phyloP scores from a whole-genome alignment of 106 monocot genomes.

The Dendrobium catenatum region DNA sequence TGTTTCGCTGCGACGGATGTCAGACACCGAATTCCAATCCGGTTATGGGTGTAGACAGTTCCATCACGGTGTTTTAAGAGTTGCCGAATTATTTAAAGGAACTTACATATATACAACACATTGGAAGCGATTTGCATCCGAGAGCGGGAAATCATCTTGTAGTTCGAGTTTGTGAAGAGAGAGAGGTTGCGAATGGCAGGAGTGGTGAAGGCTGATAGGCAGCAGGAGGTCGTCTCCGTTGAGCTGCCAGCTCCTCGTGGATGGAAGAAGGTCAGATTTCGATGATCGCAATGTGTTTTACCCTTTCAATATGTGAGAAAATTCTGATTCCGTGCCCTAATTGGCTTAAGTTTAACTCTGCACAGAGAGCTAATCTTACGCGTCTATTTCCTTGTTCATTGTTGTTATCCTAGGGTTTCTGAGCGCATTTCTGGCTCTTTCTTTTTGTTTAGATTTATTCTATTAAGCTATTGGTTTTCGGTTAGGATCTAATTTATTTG shows the following conservation, averaged over 20 bases:
- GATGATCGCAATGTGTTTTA: background rate
- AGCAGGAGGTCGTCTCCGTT: slow-evolving; percentile 5
- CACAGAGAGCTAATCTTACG: background rate
- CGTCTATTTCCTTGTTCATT: background rate
- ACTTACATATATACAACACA: background rate
- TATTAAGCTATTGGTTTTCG: background rate
- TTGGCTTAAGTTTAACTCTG: background rate
- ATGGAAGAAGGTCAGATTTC: slow-evolving; percentile 5
- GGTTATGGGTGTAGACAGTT: background rate
- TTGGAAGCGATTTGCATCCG: background rate
- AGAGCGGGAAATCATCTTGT: slow-evolving; percentile 3
- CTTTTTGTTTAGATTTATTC: background rate
- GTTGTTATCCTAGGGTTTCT: background rate
- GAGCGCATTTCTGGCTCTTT: background rate
- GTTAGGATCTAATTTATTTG: no score
- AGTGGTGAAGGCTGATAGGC: background rate
- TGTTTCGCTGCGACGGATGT: background rate
- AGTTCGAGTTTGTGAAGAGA: background rate
- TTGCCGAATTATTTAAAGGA: background rate
- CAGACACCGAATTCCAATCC: background rate
- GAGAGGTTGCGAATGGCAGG: background rate
- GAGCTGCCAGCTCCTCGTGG: background rate
- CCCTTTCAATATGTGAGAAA: background rate
- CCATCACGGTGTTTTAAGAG: background rate
- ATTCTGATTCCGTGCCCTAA: background rate